Evolutionary conservation across 805 yeast species (phyloP), one percentile per base, ranked within the genome.

Genomic region (Osmozyma mogii): DNA sequence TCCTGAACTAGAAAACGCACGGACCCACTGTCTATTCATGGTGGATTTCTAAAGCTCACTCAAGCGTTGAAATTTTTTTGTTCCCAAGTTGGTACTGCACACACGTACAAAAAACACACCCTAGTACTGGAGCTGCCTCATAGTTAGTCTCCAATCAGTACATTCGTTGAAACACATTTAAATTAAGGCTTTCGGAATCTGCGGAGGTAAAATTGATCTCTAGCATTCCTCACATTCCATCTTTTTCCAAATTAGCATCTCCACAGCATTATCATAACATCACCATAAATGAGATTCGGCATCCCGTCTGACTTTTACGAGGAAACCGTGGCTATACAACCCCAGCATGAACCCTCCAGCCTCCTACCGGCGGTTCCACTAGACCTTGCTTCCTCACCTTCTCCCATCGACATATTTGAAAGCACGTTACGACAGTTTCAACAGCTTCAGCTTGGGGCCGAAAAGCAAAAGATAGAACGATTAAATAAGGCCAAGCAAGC

Each of bases 1-100:
- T 70, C 70, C 52, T 60, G 70, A 34, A 57, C 58, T 22, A 47
- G 58, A 29, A 44, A 61, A 37, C 46, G 38, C 50, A 52, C 59
- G 54, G 37, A 45, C 39, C 34, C 48, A 43, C 38, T 39, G 47
- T 36, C 34, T 49, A 41, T 30, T 33, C 46, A 43, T 42, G 32
- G 34, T 37, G 35, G 27, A 22, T 25, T 15, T 17, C 32, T 43
- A 41, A 36, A 44, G 17, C 4, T n/a, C 11, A 28, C 15, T 16
- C 13, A 17, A 20, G 27, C 20, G n/a, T 19, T 27, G 36, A 33
- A 32, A 35, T 29, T 27, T 33, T 38, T 32, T 35, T 26, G 16
- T 17, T 28, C 30, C 16, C 20, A 15, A 17, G 28, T 32, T 24
- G 31, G 37, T 23, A 15, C 13, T 16, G 24, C 25, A 11, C 25